phyloP scores from a whole-genome alignment of 768 basidiomycete species.

The Psilocybe cyanescens region DNA sequence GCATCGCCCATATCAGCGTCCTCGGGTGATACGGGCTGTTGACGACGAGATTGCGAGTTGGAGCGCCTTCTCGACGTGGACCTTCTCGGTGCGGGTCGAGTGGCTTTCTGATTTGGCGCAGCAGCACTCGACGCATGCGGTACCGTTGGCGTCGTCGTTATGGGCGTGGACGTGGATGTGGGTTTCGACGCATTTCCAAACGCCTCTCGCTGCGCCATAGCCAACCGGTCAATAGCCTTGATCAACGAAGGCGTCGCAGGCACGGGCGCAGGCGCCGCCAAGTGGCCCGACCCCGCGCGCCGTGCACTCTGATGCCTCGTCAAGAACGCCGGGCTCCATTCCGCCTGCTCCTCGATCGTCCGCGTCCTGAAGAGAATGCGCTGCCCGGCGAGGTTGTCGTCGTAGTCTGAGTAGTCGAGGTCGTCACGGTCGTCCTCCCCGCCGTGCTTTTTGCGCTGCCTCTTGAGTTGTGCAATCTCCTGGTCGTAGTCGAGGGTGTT shows the following conservation, averaged over 20 bases:
- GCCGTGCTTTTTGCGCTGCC: slow-evolving; percentile 16
- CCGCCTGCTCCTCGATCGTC: slow-evolving; percentile 16
- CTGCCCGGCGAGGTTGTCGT: slow-evolving; percentile 42
- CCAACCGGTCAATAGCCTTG: slow-evolving; percentile 62
- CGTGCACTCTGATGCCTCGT: slow-evolving; percentile 33
- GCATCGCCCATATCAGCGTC: slow-evolving; percentile 13
- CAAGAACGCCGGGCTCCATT: slow-evolving; percentile 58
- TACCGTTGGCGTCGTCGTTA: not conserved
- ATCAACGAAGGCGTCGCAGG: slow-evolving; percentile 70
- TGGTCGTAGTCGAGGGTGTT: slow-evolving; percentile 39
- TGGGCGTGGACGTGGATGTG: not conserved
- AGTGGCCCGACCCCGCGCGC: slow-evolving; percentile 2
- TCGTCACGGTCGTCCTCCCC: slow-evolving; percentile 13
- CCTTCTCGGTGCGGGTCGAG: not conserved
- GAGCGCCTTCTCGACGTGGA: not conserved
- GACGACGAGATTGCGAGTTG: not conserved
- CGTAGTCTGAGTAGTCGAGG: slow-evolving; percentile 48
- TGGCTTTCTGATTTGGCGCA: not conserved
- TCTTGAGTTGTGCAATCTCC: slow-evolving; percentile 43
- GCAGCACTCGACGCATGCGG: not conserved
- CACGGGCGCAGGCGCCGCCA: slow-evolving; percentile 37
- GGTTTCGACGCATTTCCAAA: slow-evolving; percentile 28
- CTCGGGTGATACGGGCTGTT: slow-evolving; percentile 2
- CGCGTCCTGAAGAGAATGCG: slow-evolving; percentile 13
- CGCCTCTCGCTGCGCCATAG: slow-evolving; percentile 57